Base-by-base conservation (phyloP, 148 eudicot species). In the Selenicereus undatus region DNA sequence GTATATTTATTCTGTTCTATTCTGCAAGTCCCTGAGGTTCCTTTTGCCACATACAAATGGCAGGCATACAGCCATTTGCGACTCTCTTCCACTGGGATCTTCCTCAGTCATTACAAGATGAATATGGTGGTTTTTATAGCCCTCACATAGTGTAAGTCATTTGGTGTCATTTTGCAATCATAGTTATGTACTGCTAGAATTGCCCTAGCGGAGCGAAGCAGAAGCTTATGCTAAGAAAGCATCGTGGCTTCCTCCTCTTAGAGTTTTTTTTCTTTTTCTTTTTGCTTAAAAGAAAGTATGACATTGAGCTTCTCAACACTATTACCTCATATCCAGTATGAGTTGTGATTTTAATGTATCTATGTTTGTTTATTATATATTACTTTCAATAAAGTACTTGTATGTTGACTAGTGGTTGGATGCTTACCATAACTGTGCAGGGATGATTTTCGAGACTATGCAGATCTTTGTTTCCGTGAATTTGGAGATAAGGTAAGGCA, bases 81-180 rank as follows among this genome's bases (percentile, higher is more conserved):
- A 90, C 92, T 30, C 76, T 90, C 2, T 86, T 82, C 71, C 92
- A 90, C 62, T 88, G 84, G 86, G 92, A 90, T 81, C 80, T 79
- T 73, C 91, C 92, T 48, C 89, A 85, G 74, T 36, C 79, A 20
- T 75, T 88, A 13, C 86, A 90, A 83, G 89, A 90, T 72, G 86
- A 82, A 69, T 88, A 86, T 77, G 88, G 89, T 27, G 92, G 92
- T 42, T 90, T 86, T 72, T 75, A 82, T 24, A 87, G 83, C n/a
- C 68, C 78, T 7, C 64, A 76, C 29, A 82, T 88, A 48, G 83
- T 88, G 91, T 88, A 72, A 87, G 91, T 79, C 51, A 42, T 50
- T 54, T 27, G 21, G 54, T 22, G 48, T 71, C 24, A 32, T n/a
- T 50, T 71, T 12, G 12, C 36, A 60, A 43, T 36, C 30, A 10